Conservation (phyloP, 306 rosid genomes). For the Dryas drummondii region DNA sequence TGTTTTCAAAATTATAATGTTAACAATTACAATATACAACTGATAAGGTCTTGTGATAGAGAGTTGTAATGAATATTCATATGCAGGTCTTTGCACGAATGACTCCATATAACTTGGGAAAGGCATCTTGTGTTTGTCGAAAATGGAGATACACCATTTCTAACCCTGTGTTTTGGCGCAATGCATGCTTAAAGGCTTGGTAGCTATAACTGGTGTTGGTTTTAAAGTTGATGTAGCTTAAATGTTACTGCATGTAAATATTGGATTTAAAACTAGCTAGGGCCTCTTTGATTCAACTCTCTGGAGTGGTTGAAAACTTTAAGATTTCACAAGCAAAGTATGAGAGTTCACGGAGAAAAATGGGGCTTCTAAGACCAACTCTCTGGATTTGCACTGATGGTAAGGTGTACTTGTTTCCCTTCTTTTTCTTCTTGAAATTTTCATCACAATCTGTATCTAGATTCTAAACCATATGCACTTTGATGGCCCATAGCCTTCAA, state of each 20-base stretch:
- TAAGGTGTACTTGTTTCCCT: slow-evolving; percentile 30
- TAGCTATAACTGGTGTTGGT: slow-evolving; percentile 59
- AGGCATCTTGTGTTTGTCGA: slow-evolving; percentile 87
- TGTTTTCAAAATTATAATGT: background rate
- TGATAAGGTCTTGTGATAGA: background rate
- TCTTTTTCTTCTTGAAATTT: background rate
- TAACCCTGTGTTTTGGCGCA: slow-evolving; percentile 92
- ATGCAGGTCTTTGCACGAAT: slow-evolving; percentile 73
- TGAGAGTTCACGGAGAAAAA: slow-evolving; percentile 85
- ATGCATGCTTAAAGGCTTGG: slow-evolving; percentile 96
- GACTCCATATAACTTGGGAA: slow-evolving; percentile 83
- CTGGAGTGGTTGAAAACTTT: slow-evolving; percentile 73
- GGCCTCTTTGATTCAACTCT: slow-evolving; percentile 47
- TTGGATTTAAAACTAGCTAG: slow-evolving; percentile 24
- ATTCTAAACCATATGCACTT: background rate
- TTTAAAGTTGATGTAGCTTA: slow-evolving; percentile 15
- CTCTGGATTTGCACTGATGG: slow-evolving; percentile 78
- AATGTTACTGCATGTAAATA: slow-evolving; percentile 16
- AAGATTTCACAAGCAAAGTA: slow-evolving; percentile 71
- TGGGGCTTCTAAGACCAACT: slow-evolving; percentile 87
- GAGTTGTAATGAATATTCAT: slow-evolving; percentile 10
- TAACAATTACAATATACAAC: background rate
- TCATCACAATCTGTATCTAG: background rate
- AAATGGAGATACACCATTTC: slow-evolving; percentile 92
- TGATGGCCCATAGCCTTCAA: background rate